phyloP scores from a whole-genome alignment of 1,284 basidiomycete species.

The Pulveroboletus sp. region DNA sequence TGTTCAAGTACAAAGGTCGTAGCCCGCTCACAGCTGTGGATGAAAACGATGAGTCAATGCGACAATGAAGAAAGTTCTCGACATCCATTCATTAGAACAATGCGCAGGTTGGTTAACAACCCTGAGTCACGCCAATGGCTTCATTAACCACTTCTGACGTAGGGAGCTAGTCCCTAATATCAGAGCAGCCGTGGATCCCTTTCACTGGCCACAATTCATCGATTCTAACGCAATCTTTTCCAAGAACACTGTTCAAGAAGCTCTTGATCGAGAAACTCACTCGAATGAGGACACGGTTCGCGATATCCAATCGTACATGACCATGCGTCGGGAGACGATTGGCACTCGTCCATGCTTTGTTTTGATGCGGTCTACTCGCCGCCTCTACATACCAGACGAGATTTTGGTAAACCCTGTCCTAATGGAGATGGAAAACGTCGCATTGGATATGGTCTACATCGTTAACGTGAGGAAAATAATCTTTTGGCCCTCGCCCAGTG shows the following conservation, averaged over 20 bases:
- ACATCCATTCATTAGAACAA: slow-evolving; percentile 26
- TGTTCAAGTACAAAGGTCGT: slow-evolving; percentile 23
- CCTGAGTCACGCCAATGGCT: not conserved
- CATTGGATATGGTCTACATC: slow-evolving; percentile 32
- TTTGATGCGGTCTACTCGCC: slow-evolving; percentile 33
- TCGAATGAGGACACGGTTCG: slow-evolving; percentile 13
- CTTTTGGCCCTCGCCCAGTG: not conserved
- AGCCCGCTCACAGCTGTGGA: slow-evolving; percentile 25
- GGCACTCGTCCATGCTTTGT: slow-evolving; percentile 33
- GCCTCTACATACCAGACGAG: slow-evolving; percentile 28
- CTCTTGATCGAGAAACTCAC: slow-evolving; percentile 29
- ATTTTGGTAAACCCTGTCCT: slow-evolving; percentile 26
- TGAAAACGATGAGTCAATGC: slow-evolving; percentile 23
- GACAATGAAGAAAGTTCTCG: slow-evolving; percentile 17
- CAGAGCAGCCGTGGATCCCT: slow-evolving; percentile 26
- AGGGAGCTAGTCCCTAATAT: slow-evolving; percentile 32
- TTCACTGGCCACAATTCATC: slow-evolving; percentile 35
- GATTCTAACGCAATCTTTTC: slow-evolving; percentile 24
- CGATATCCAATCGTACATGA: slow-evolving; percentile 31
- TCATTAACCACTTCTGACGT: not conserved
- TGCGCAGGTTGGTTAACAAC: slow-evolving; percentile 23
- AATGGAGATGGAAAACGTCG: slow-evolving; percentile 32
- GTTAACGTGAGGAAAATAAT: slow-evolving; percentile 24
- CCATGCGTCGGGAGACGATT: slow-evolving; percentile 32
- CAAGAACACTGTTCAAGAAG: slow-evolving; percentile 27